These are phyloP conservation scores for Fragosphaeria purpurea DNA, from an alignment of 2,329 filamentous ascomycete species.

Conservation along the genomic window DNA sequence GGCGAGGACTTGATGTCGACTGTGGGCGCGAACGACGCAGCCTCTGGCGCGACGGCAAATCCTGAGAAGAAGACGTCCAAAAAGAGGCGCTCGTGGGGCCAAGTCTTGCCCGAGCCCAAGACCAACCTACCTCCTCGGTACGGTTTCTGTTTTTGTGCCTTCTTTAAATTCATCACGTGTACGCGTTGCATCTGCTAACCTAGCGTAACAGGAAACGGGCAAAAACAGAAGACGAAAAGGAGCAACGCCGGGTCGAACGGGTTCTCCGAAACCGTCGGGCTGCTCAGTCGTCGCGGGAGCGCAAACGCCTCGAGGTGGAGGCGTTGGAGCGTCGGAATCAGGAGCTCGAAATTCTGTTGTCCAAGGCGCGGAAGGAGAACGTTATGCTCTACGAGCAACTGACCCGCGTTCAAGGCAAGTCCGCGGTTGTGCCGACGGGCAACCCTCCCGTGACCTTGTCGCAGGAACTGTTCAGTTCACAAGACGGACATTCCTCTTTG, in stretches of 20 bases:
- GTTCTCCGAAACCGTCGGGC: constrained; percentile 93
- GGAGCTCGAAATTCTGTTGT: constrained; percentile 54
- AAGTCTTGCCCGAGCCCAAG: constrained; percentile 92
- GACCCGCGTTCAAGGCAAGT: constrained; percentile 35
- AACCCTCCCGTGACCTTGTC: constrained; percentile 44
- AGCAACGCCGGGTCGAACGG: constrained; percentile 92
- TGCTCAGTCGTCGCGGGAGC: constrained; percentile 90
- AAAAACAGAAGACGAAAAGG: constrained; percentile 98
- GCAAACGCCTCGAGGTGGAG: constrained; percentile 82
- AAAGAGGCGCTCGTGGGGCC: constrained; percentile 98
- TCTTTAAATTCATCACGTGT: constrained; percentile 11
- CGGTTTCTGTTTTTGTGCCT: background rate
- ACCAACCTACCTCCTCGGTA: constrained; percentile 89
- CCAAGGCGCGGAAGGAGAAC: constrained; percentile 27
- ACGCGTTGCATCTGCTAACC: constrained; percentile 7
- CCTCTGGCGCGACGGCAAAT: constrained; percentile 2
- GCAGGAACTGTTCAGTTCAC: constrained; percentile 45
- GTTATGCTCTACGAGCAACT: constrained; percentile 39
- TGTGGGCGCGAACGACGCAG: too few species aligned
- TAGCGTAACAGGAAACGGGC: constrained; percentile 66
- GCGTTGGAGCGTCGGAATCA: constrained; percentile 68
- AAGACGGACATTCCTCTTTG: constrained; percentile 25
- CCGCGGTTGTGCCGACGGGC: constrained; percentile 32
- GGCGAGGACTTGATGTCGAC: background rate
- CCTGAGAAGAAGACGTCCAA: constrained; percentile 66